phyloP scores from a whole-genome alignment of 495 filamentous ascomycete genomes.

The Gamarada debralockiae region DNA sequence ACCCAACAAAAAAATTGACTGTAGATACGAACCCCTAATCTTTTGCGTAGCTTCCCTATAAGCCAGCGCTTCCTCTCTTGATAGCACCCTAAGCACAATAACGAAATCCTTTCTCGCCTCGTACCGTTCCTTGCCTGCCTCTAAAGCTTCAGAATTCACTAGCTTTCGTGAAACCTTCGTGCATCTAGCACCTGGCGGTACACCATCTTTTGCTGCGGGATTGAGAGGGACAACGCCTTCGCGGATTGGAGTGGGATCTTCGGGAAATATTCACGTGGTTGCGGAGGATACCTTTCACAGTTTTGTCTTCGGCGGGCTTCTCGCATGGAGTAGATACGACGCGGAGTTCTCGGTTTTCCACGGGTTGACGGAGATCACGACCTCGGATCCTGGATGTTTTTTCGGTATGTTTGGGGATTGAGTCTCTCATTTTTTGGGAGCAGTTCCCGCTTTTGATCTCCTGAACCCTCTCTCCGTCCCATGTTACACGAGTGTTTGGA shows the following conservation, averaged over 20 bases:
- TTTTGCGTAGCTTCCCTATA: slow-evolving; percentile 71
- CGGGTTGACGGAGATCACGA: too few species aligned
- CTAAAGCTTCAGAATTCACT: slow-evolving; percentile 78
- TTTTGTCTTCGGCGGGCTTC: slow-evolving; percentile 39
- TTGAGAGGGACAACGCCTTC: slow-evolving; percentile 86
- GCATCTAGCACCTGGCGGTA: slow-evolving; percentile 77
- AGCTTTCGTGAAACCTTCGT: slow-evolving; percentile 82
- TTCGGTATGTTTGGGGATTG: too few species aligned
- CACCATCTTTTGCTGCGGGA: slow-evolving; percentile 65
- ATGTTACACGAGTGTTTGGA: too few species aligned
- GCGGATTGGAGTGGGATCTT: slow-evolving; percentile 70
- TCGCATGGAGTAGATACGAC: slow-evolving; percentile 53
- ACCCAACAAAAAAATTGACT: too few species aligned
- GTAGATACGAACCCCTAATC: slow-evolving; percentile 82
- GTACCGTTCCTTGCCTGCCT: slow-evolving; percentile 72
- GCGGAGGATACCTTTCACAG: slow-evolving; percentile 70
- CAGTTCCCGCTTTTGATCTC: too few species aligned
- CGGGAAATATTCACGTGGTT: slow-evolving; percentile 74
- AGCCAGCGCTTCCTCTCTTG: slow-evolving; percentile 75
- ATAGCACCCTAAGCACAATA: slow-evolving; percentile 76
- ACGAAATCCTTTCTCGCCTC: slow-evolving; percentile 80
- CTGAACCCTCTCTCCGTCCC: too few species aligned
- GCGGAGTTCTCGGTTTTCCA: slow-evolving; percentile 34
- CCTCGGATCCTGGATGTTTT: too few species aligned
- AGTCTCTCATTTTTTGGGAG: too few species aligned